Conservation (phyloP, 2,329 filamentous ascomycete genomes). For the Fusarium miscanthi region DNA sequence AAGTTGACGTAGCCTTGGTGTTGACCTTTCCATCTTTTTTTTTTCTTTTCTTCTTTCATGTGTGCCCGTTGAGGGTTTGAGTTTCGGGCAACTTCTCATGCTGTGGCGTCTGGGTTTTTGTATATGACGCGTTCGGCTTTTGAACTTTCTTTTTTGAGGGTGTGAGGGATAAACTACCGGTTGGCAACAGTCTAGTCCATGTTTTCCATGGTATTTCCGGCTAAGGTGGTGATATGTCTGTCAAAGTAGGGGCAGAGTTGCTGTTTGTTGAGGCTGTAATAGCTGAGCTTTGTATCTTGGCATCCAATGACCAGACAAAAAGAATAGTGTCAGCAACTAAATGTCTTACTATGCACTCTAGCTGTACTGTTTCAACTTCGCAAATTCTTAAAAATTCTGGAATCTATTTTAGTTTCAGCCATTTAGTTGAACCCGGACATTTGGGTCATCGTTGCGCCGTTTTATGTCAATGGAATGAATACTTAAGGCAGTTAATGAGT, state of each 20-base stretch:
- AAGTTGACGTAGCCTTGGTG: neutral
- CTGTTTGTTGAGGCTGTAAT: neutral
- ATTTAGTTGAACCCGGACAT: neutral
- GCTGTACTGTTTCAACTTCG: too few species aligned
- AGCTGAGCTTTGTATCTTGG: neutral
- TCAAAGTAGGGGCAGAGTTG: neutral
- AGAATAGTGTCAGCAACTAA: neutral
- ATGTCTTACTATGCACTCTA: too few species aligned
- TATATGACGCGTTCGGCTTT: conserved; percentile 5
- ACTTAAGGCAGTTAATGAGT: neutral
- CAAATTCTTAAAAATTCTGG: neutral
- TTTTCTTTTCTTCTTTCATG: neutral
- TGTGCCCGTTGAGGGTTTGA: neutral
- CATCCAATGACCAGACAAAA: neutral
- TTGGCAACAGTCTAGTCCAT: neutral
- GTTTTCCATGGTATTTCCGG: neutral
- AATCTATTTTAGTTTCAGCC: neutral
- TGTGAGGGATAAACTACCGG: conserved; percentile 11
- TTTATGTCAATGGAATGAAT: neutral
- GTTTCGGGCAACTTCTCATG: neutral
- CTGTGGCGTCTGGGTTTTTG: conserved; percentile 22
- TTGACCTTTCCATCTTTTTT: neutral
- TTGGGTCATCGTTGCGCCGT: neutral
- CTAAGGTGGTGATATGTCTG: neutral
- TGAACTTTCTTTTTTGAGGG: neutral